These are phyloP conservation scores for Mycena kentingensis DNA, from an alignment of 768 basidiomycete genomes.

Conservation along the genomic window DNA sequence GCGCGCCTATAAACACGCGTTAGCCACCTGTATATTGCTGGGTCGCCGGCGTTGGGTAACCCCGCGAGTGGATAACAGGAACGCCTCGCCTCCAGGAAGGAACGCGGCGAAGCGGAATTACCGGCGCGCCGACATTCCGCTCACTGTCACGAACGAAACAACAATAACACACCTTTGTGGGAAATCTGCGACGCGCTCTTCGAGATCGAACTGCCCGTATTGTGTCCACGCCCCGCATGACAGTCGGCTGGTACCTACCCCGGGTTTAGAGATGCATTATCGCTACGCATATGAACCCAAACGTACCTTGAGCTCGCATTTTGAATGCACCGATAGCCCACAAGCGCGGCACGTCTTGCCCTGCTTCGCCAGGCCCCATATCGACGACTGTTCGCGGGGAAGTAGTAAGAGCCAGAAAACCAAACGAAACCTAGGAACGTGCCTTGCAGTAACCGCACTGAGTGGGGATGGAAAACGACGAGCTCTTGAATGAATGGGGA, in stretches of 20 bases:
- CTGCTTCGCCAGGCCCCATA: constrained; percentile 87
- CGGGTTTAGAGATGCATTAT: constrained; percentile 2
- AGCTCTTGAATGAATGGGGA: constrained; percentile 82
- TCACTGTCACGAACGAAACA: background rate
- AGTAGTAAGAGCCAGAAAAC: constrained; percentile 3
- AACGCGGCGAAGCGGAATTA: no score
- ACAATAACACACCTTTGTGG: constrained; percentile 18
- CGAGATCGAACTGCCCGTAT: constrained; percentile 26
- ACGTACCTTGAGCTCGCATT: constrained; percentile 81
- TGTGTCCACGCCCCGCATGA: constrained; percentile 32
- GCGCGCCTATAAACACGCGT: background rate
- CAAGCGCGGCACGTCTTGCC: constrained; percentile 84
- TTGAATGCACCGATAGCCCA: constrained; percentile 77
- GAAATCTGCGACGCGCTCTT: constrained; percentile 26
- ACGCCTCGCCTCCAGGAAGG: no score
- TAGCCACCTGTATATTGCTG: no score
- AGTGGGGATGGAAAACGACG: constrained; percentile 85
- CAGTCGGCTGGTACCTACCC: constrained; percentile 76
- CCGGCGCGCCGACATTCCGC: constrained; percentile 1
- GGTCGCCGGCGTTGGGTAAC: background rate
- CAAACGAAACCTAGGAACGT: constrained; percentile 14
- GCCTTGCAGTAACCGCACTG: constrained; percentile 84
- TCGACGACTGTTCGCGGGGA: constrained; percentile 57
- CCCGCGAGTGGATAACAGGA: no score
- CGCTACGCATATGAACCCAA: background rate